Evolutionary conservation across 441 rosid species (phyloP).

Genomic region (Geranium incanum): DNA sequence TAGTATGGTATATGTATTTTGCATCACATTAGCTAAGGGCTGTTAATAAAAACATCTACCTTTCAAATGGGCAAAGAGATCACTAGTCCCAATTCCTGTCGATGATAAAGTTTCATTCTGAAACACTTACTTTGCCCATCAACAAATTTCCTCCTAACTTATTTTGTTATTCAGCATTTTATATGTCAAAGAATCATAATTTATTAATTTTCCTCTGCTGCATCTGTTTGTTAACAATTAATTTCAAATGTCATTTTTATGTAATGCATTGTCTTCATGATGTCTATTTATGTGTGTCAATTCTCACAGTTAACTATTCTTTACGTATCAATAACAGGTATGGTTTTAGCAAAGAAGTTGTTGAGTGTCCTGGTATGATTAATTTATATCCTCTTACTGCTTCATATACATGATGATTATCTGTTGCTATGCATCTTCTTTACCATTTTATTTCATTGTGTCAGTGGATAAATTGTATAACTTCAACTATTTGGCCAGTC

Average conservation of each 20-base stretch:
- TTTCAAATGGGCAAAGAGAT: not conserved
- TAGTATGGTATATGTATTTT: not conserved
- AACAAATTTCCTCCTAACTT: not conserved
- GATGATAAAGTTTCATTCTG: not conserved
- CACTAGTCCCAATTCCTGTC: not conserved
- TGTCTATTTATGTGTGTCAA: conserved; percentile 1
- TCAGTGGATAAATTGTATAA: not conserved
- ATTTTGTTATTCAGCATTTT: not conserved
- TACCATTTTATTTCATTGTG: not conserved
- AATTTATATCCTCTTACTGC: conserved; percentile 10
- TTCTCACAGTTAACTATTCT: not conserved
- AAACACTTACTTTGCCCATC: not conserved
- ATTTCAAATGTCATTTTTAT: conserved; percentile 3
- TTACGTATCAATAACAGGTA: conserved; percentile 51
- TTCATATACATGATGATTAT: not conserved
- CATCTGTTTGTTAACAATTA: not conserved
- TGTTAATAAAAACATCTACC: not conserved
- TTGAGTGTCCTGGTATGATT: conserved; percentile 73
- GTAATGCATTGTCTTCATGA: not conserved
- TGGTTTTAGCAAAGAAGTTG: conserved; percentile 85
- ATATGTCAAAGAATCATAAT: not conserved
- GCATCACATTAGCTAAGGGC: not conserved
- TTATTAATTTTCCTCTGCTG: not conserved
- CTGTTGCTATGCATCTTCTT: not conserved
- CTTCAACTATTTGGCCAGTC: not conserved